Evolutionary conservation across 345 rosid genomes (phyloP).

Genomic region (Barbarea vulgaris): DNA sequence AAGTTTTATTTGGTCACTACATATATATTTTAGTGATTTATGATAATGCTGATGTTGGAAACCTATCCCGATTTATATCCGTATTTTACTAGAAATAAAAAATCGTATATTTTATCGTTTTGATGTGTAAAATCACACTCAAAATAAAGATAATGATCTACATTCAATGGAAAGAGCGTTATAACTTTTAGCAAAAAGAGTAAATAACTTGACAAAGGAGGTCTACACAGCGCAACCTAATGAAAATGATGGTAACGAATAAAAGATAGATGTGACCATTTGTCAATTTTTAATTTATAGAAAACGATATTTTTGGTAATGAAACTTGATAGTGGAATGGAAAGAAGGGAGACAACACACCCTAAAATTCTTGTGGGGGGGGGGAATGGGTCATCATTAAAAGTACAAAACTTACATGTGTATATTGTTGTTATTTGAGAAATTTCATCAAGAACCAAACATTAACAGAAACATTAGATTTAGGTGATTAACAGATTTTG

Average conservation of each 20-base stretch:
- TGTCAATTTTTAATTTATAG: not conserved
- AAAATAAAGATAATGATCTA: conserved; percentile 25
- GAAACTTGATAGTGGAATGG: conserved; percentile 17
- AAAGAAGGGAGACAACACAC: conserved; percentile 15
- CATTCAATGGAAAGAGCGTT: conserved; percentile 24
- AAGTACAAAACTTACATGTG: conserved; percentile 8
- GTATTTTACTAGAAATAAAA: not conserved
- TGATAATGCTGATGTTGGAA: not conserved
- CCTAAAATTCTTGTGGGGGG: conserved; percentile 9
- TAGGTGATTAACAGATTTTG: not conserved
- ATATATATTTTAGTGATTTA: too few species aligned
- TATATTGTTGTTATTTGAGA: not conserved
- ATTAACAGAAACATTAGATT: not conserved
- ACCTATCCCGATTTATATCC: not conserved
- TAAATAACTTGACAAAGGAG: conserved; percentile 15
- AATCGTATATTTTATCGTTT: not conserved
- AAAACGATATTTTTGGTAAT: not conserved
- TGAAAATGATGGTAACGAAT: conserved; percentile 29
- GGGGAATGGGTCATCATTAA: conserved; percentile 15
- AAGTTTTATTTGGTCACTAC: too few species aligned
- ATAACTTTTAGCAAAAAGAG: conserved; percentile 28
- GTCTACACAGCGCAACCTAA: conserved; percentile 17
- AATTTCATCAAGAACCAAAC: not conserved
- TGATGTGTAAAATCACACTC: conserved; percentile 17
- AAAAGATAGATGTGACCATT: conserved; percentile 20